A percentile compares a stretch with the other conserved stretches of the same genome.
phyloP scores from a whole-genome alignment of 306 rosid genomes.

The Castanopsis chinensis region DNA sequence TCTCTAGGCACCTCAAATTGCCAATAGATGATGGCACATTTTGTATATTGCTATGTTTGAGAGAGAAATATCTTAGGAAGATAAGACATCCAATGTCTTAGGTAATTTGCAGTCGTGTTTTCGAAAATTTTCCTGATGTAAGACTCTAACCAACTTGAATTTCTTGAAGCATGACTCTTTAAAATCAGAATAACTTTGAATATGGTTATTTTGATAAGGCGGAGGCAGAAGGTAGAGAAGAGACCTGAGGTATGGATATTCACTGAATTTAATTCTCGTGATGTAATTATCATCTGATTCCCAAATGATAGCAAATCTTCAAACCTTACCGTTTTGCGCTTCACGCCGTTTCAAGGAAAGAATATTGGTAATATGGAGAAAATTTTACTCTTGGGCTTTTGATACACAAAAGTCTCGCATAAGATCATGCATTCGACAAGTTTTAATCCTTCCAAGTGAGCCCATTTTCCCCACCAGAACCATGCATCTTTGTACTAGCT shows the following conservation, averaged over 20 bases:
- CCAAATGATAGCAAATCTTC: too few relatives aligned
- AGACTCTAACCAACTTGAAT: not conserved
- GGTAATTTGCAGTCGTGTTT: not conserved
- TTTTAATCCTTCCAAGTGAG: too few relatives aligned
- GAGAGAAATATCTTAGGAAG: not conserved
- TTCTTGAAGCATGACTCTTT: not conserved
- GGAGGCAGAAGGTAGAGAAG: not conserved
- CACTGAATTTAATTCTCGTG: not conserved
- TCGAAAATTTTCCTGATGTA: not conserved
- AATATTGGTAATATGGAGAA: too few relatives aligned
- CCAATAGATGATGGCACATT: constrained; percentile 2
- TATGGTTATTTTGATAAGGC: not conserved
- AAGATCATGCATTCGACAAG: too few relatives aligned
- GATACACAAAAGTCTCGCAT: too few relatives aligned
- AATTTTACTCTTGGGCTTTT: too few relatives aligned
- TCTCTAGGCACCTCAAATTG: not conserved
- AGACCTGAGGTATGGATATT: not conserved
- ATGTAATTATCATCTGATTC: not conserved
- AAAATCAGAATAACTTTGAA: not conserved
- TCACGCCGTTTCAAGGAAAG: too few relatives aligned
- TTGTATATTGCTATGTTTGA: rapidly evolving
- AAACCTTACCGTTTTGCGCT: too few relatives aligned
- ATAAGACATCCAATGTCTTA: not conserved
- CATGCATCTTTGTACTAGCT: too few relatives aligned
- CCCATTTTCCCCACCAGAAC: too few relatives aligned